These are phyloP conservation scores for Leishmania guyanensis DNA, from an alignment of 208 protist species.

Conservation along the genomic window DNA sequence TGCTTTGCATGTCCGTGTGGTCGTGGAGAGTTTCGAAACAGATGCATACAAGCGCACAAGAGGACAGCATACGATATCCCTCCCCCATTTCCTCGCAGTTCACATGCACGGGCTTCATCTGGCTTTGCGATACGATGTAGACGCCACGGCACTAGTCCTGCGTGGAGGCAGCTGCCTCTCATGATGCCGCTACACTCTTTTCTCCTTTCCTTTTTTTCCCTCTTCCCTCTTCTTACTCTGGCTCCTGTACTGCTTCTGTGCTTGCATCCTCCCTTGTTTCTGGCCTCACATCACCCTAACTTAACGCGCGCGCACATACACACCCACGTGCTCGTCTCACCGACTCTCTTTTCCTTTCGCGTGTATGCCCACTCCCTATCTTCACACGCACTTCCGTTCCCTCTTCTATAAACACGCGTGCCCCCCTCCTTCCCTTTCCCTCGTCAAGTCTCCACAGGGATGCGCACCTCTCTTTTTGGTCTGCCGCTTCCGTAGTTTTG, in stretches of 20 bases:
- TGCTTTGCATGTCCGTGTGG: background rate
- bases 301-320: background rate
- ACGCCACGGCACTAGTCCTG: background rate
- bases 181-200: background rate
- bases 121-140: background rate
- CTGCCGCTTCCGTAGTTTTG: background rate
- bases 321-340: background rate
- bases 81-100: background rate
- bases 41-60: background rate
- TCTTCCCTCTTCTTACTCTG: background rate
- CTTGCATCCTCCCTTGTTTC: background rate
- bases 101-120: background rate
- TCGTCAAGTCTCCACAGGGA: background rate
- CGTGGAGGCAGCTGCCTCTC: background rate
- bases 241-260: background rate
- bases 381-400: background rate
- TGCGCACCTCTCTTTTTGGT: conserved; percentile 8
- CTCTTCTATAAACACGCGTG: background rate
- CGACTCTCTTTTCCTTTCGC: background rate
- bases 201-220: background rate
- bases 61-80: background rate
- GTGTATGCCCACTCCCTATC: background rate
- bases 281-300: background rate
- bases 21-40: background rate
- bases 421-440: background rate